Percentiles rank a stretch among this genome's conserved stretches.
phyloP scores from a whole-genome alignment of 352 stramenopile species.

The Phytophthora colocasiae region DNA sequence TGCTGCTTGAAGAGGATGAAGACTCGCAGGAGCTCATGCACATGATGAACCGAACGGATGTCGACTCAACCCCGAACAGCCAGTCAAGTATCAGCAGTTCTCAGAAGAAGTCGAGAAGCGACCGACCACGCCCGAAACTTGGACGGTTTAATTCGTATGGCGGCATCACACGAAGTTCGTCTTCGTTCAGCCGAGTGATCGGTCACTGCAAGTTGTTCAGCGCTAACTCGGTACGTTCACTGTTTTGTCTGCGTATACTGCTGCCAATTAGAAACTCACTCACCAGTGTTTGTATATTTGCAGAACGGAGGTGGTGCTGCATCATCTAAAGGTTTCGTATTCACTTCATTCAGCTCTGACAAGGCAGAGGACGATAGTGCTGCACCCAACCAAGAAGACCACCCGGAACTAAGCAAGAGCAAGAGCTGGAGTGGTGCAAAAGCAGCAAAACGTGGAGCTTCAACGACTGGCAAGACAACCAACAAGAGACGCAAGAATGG shows the following conservation, averaged over 20 bases:
- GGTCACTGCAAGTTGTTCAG: slow-evolving; percentile 81
- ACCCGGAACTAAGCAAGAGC: slow-evolving; percentile 50
- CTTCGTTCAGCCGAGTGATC: slow-evolving; percentile 73
- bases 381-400: slow-evolving; percentile 35
- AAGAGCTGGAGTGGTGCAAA: slow-evolving; percentile 55
- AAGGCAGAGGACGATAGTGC: slow-evolving; percentile 48
- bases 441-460: slow-evolving; percentile 28
- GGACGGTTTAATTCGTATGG: slow-evolving; percentile 65
- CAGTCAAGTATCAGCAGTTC: background rate
- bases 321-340: slow-evolving; percentile 79
- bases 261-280: slow-evolving; percentile 6
- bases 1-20: slow-evolving; percentile 81
- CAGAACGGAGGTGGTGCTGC: slow-evolving; percentile 22
- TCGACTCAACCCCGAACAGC: slow-evolving; percentile 28
- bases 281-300: slow-evolving; percentile 7
- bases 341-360: slow-evolving; percentile 72
- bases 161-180: slow-evolving; percentile 54
- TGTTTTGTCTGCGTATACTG: background rate
- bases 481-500: slow-evolving; percentile 54
- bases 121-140: slow-evolving; percentile 41
- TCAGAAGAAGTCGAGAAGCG: slow-evolving; percentile 17
- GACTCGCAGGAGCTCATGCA: slow-evolving; percentile 79
- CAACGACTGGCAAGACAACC: background rate
- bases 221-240: slow-evolving; percentile 56
- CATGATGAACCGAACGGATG: slow-evolving; percentile 67